phyloP scores from a whole-genome alignment of 495 filamentous ascomycete species.

The Aspergillus wentii region DNA sequence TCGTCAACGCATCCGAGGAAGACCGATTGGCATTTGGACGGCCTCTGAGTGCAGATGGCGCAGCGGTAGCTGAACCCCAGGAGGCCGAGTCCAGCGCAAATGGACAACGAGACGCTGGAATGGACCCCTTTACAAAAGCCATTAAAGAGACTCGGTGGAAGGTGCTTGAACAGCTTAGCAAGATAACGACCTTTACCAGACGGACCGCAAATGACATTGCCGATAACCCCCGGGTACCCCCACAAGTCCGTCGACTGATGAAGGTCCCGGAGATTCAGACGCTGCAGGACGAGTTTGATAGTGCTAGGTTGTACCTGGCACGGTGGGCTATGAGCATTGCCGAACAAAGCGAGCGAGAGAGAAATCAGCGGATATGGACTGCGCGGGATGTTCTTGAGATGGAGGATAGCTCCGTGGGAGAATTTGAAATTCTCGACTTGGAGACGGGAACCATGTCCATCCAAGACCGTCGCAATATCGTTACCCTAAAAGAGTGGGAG shows the following conservation, averaged over 20 bases:
- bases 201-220: conserved; percentile 87
- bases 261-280: conserved; percentile 94
- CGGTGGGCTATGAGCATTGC: conserved; percentile 98
- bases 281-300: conserved; percentile 93
- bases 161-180: conserved; percentile 88
- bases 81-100: conserved; percentile 28
- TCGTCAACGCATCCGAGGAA: conserved; percentile 81
- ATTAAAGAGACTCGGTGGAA: conserved; percentile 96
- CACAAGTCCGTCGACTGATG: conserved; percentile 79
- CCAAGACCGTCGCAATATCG: conserved; percentile 65
- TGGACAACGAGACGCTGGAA: conserved; percentile 59
- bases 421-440: conserved; percentile 89
- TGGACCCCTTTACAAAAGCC: conserved; percentile 93
- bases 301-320: conserved; percentile 86
- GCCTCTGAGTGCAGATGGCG: conserved; percentile 34
- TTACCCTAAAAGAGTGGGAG: conserved; percentile 84
- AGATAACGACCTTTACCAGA: conserved; percentile 92
- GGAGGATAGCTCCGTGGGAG: conserved; percentile 88
- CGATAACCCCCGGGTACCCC: conserved; percentile 82
- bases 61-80: conserved; percentile 22
- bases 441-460: conserved; percentile 67
- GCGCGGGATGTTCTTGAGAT: conserved; percentile 88
- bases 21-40: conserved; percentile 77
- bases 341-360: conserved; percentile 86
- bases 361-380: conserved; percentile 83